These are phyloP conservation scores for Venustampulla echinocandica DNA, from an alignment of 495 filamentous ascomycete species.

Conservation along the genomic window DNA sequence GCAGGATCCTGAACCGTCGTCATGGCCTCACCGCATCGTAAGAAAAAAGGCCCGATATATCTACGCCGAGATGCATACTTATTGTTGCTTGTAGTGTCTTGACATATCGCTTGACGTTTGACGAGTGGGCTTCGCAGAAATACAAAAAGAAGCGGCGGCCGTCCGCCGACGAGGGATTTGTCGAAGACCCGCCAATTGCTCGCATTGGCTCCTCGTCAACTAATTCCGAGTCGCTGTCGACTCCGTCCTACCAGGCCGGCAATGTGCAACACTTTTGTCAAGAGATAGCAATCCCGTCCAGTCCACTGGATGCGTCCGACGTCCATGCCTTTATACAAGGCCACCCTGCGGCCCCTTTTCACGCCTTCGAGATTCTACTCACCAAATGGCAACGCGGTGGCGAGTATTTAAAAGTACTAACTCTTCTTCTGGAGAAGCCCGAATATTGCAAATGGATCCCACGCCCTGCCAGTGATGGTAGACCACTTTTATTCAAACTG, in stretches of 20 bases:
- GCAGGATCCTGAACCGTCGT: constrained; percentile 1
- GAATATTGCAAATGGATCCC: neutral
- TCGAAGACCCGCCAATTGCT: neutral
- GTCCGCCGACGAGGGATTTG: neutral
- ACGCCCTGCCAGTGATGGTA: neutral
- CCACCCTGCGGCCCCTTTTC: neutral
- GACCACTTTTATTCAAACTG: constrained; percentile 5
- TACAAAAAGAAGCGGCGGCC: no score
- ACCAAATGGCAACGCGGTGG: constrained; percentile 12
- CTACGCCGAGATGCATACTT: neutral
- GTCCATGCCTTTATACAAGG: neutral
- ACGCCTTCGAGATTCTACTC: constrained; percentile 9
- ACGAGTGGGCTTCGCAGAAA: constrained; percentile 7
- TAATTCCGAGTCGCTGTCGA: no score
- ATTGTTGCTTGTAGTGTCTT: neutral
- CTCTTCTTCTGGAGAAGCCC: neutral
- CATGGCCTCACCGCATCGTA: constrained; percentile 10
- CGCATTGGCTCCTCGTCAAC: no score
- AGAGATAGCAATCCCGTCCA: neutral
- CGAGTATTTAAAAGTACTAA: constrained; percentile 2
- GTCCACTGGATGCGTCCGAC: neutral
- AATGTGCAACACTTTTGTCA: no score
- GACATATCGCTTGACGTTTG: constrained; percentile 14
- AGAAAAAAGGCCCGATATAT: neutral
- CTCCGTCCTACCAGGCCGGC: no score